Evolutionary conservation across 1,284 basidiomycete genomes (phyloP).

Genomic region (Malassezia restricta): DNA sequence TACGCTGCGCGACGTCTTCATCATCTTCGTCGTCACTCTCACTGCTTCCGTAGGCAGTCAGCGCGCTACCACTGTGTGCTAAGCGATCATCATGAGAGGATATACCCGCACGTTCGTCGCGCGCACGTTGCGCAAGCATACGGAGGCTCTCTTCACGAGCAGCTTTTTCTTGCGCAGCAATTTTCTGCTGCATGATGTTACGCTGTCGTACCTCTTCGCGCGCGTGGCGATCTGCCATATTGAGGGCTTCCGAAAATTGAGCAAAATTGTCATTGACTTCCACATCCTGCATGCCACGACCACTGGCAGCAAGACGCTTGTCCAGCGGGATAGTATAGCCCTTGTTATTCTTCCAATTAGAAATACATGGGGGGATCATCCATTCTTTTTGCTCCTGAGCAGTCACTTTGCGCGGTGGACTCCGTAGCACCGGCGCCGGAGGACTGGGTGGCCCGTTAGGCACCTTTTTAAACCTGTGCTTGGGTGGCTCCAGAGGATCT

Average conservation of each 20-base stretch:
- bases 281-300: constrained; percentile 90
- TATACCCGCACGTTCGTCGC: constrained; percentile 79
- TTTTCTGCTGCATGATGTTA: constrained; percentile 90
- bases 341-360: constrained; percentile 99
- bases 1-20: constrained; percentile 70
- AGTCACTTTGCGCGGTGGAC: constrained; percentile 87
- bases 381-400: constrained; percentile 97
- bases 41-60: constrained; percentile 59
- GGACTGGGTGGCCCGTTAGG: constrained; percentile 88
- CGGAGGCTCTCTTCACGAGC: constrained; percentile 92
- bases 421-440: constrained; percentile 88
- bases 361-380: constrained; percentile 99
- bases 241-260: constrained; percentile 91
- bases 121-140: constrained; percentile 79
- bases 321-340: constrained; percentile 98
- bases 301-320: constrained; percentile 94
- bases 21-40: constrained; percentile 53
- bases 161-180: constrained; percentile 94
- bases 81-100: neutral
- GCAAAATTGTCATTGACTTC: constrained; percentile 99
- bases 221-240: constrained; percentile 92
- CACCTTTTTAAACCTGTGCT: constrained; percentile 98
- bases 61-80: constrained; percentile 46
- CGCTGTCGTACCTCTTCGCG: constrained; percentile 95
- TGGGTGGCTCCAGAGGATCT: constrained; percentile 88